A percentile compares a stretch with the other conserved stretches of the same genome.
These are phyloP conservation scores for Trametes cubensis DNA, from an alignment of 768 basidiomycete genomes.

Conservation along the genomic window DNA sequence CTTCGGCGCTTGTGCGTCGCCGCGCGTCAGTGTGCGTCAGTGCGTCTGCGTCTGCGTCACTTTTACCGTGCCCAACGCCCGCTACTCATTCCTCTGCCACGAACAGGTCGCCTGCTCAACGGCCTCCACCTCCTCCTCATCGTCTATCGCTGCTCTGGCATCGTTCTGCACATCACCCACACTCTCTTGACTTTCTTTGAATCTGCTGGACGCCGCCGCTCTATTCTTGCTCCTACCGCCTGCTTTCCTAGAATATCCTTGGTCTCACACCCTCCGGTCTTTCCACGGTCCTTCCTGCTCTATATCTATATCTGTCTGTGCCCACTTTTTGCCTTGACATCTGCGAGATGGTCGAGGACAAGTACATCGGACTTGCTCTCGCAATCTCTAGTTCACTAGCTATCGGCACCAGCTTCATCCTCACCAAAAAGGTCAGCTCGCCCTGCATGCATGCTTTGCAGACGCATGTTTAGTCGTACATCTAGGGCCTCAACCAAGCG, in stretches of 20 bases:
- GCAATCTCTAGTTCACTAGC: slow-evolving; percentile 83
- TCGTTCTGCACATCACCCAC: too few relatives aligned
- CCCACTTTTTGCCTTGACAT: background rate
- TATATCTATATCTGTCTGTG: background rate
- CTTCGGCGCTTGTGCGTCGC: too few relatives aligned
- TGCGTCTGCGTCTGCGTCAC: too few relatives aligned
- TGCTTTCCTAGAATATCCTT: background rate
- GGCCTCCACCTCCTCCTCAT: background rate
- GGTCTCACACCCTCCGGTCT: slow-evolving; percentile 1
- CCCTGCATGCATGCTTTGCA: background rate
- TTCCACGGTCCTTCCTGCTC: slow-evolving; percentile 18
- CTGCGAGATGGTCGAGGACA: slow-evolving; percentile 77
- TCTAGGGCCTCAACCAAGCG: slow-evolving; percentile 90
- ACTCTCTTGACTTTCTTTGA: background rate
- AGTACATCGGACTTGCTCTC: slow-evolving; percentile 90
- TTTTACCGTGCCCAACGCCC: too few relatives aligned
- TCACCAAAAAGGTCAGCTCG: slow-evolving; percentile 89
- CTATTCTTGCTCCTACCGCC: slow-evolving; percentile 1
- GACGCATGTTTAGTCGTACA: background rate
- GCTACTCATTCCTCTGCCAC: too few relatives aligned
- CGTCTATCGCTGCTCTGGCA: background rate
- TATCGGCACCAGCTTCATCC: slow-evolving; percentile 96
- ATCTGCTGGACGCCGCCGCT: background rate
- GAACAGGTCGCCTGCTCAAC: too few relatives aligned
- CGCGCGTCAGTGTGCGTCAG: too few relatives aligned